Percentiles rank a stretch among this genome's conserved stretches.
These are phyloP conservation scores for Bipolaris victoriae DNA, from an alignment of 2,329 filamentous ascomycete genomes.

Conservation along the genomic window DNA sequence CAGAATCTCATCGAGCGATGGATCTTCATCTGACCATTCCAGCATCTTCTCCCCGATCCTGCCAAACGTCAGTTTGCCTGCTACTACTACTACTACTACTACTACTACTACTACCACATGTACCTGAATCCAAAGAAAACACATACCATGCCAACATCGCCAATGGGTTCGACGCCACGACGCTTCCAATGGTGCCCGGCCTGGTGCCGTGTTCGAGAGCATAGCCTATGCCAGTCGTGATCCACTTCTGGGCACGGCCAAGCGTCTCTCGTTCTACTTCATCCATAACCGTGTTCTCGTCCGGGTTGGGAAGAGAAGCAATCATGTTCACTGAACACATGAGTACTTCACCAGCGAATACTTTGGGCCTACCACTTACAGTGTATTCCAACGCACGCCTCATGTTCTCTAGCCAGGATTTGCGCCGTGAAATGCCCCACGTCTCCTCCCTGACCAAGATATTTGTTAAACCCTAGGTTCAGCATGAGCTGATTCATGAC, in stretches of 20 bases:
- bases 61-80: not conserved
- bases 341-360: not conserved
- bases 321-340: conserved; percentile 39
- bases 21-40: conserved; percentile 59
- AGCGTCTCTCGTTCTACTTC: conserved; percentile 27
- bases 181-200: conserved; percentile 63
- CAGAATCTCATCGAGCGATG: conserved; percentile 53
- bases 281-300: conserved; percentile 23
- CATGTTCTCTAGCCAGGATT: conserved; percentile 48
- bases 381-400: conserved; percentile 56
- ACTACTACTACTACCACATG: not conserved
- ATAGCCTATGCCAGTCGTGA: conserved; percentile 57
- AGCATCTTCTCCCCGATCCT: conserved; percentile 64
- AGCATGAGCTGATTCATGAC: conserved; percentile 63
- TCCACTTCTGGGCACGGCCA: conserved; percentile 40
- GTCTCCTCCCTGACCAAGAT: conserved; percentile 65
- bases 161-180: conserved; percentile 61
- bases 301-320: conserved; percentile 9
- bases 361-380: conserved; percentile 21
- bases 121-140: not conserved
- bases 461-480: conserved; percentile 61
- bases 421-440: conserved; percentile 56
- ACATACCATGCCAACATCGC: conserved; percentile 62
- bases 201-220: conserved; percentile 60
- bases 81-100: too few species aligned